Evolutionary conservation across 495 filamentous ascomycete genomes (phyloP).

Genomic region (Penicillium silybi): DNA sequence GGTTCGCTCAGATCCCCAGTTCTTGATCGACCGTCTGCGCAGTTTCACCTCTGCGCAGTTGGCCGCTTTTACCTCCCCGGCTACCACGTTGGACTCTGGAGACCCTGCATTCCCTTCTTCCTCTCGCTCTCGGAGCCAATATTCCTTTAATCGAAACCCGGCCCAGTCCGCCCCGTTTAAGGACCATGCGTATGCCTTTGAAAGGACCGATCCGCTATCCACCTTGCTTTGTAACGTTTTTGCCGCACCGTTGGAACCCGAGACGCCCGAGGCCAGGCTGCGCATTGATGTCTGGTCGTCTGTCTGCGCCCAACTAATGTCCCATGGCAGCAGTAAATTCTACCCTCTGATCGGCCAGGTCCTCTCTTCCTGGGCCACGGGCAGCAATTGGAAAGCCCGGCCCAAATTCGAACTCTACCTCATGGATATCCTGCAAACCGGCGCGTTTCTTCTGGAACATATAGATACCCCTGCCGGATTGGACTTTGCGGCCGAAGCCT

Average conservation of each 20-base stretch:
- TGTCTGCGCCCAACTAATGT: constrained; percentile 69
- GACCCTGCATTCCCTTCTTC: constrained; percentile 78
- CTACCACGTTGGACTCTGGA: constrained; percentile 70
- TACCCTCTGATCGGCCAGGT: constrained; percentile 40
- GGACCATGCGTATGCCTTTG: constrained; percentile 59
- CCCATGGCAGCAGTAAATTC: constrained; percentile 40
- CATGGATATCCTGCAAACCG: constrained; percentile 88
- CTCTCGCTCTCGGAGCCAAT: constrained; percentile 54
- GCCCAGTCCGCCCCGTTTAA: constrained; percentile 50
- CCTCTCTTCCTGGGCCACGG: constrained; percentile 79
- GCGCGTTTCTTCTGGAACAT: constrained; percentile 83
- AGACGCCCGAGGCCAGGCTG: constrained; percentile 72
- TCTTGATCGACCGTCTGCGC: constrained; percentile 74
- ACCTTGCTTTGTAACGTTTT: constrained; percentile 84
- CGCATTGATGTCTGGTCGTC: constrained; percentile 84
- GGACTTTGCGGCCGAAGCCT: constrained; percentile 40
- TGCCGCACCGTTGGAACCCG: constrained; percentile 64
- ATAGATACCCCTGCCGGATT: constrained; percentile 52
- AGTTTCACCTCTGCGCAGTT: constrained; percentile 71
- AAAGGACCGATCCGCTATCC: constrained; percentile 82
- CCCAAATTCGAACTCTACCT: constrained; percentile 89
- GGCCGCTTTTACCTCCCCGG: constrained; percentile 65
- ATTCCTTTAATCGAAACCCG: constrained; percentile 53
- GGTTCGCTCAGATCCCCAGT: constrained; percentile 80
- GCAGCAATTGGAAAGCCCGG: constrained; percentile 84